Base-by-base conservation (phyloP, 2,329 filamentous ascomycete species). In the Mollisiaceae sp. region DNA sequence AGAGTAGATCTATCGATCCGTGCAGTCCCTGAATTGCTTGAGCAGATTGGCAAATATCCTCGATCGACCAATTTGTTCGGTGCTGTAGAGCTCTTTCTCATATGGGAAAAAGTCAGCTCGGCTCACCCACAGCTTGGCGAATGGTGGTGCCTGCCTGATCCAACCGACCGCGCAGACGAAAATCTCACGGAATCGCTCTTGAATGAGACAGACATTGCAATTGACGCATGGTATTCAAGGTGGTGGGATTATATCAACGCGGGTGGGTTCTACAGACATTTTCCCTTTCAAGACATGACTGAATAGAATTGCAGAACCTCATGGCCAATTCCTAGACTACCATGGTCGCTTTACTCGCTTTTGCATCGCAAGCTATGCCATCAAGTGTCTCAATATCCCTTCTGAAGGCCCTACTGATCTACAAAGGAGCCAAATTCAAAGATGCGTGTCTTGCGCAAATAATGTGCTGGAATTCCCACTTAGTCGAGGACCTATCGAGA, bases 91-190 rank as follows among this genome's bases (percentile, higher is more conserved):
- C 43, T 67, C 2, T 65, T 47, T 39, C 41, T 67, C 5, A 63
- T 67, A 8, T 67, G 65, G 65, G 63, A 64, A 43, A 56, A 63
- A 54, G 61, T 62, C n/a, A 64, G 54, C 38, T 38, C 62, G n/a
- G 41, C 56, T 12, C 61, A 67, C 38, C 61, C 61, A 24, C 57
- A 52, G 9, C 55, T 67, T 2, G 65, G 65, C 20, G 65, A 67
- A 32, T 66, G 64, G 64, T 66, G 64, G 64, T 60, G 55, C 56
- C 50, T 61, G 4, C 64, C 64, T 9, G 64, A 66, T 38, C 41
- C 57, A 38, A 56, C 38, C 1, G 64, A 63, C 36, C 24, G 20
- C 18, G 60, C 59, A 9, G 61, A 66, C n/a, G 64, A 63, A 38
- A 61, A 60, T 22, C 43, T 60, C 2, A 55, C 56, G 4, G 64